Evolutionary conservation across 2,329 filamentous ascomycete species (phyloP), one percentile per base, ranked within the genome.

Genomic region (Apiospora phragmitis): DNA sequence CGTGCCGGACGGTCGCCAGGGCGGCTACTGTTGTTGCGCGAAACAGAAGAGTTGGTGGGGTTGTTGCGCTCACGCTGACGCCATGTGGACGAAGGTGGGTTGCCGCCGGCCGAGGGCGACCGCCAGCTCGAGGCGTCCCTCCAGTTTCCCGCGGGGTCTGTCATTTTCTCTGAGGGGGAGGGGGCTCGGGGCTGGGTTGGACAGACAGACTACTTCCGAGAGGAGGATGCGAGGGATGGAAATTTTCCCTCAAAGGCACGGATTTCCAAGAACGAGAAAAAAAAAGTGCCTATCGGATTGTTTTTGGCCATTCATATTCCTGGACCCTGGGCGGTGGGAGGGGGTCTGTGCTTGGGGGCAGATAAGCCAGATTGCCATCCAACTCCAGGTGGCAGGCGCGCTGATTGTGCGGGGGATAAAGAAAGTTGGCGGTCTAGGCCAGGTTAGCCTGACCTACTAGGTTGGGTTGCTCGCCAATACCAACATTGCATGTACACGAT

Each of bases 331-430:
- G 32, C 55, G 55, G 55, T 62, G 55, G 55, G 55, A 29, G 29
- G 21, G 29, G 55, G 55, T 62, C 55, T 62, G 55, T 62, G 55
- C 55, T 62, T n/a, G 51, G 32, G 55, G 55, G 55, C 55, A 55
- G 55, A 62, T 62, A 62, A 62, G 55, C 55, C 55, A 62, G 55
- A 62, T 62, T 62, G 55, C 55, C 32, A 62, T 59, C 51, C 49
- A 55, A 55, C 49, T 55, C 49, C 49, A 55, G 49, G 51, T 59
- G 51, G 29, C 55, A 62, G 32, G 26, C 14, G 14, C 26, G 24
- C 24, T 51, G 49, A 55, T 55, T 32, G 49, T 38, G 55, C 55
- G 55, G 55, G 55, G 55, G 32, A 62, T 62, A 38, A 29, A 38
- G 18, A 35, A 16, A 21, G 29, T n/a, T 38, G 24, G 55, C 55